Base-by-base conservation (phyloP, 2,329 filamentous ascomycete genomes). In the Exophiala sp. region DNA sequence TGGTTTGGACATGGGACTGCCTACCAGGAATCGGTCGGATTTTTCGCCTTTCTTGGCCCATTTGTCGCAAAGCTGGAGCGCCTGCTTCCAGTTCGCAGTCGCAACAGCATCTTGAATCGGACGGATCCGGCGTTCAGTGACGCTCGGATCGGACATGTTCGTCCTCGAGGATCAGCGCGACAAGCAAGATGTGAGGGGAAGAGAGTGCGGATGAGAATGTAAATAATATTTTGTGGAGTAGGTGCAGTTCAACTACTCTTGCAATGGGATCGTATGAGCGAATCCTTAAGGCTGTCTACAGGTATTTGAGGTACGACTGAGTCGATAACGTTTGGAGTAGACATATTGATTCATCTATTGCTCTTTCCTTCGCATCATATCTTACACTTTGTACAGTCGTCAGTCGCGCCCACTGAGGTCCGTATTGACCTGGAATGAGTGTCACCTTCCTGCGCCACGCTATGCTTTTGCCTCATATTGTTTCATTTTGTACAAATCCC, bases 41-140 rank as follows among this genome's bases (percentile, higher is more conserved):
- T 74, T 68, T 59, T 78, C 74, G 33, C 74, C 74, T 62, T 84
- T 84, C 68, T 83, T 80, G 60, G 77, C 73, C 48, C 76, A 77
- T 59, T 77, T 78, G 54, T 78, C 74, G 48, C 75, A 75, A 16
- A 77, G 64, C 62, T 77, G 74, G 50, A 78, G 59, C 5, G 75
- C 76, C 61, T 77, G 75, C 61, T 78, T 77, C 62, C 75, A 66
- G 58, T 77, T 77, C 54, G 71, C 71, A 40, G 65, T 69, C 54
- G 77, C 71, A 66, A 77, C 71, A 50, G 74, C 74, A 69, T 77
- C 75, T 64, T 76, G 72, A 45, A 78, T 75, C 57, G 75, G 74
- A 55, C 75, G 74, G 59, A 77, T 75, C 55, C 75, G 72, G 14
- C 62, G 57, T 41, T 63, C 62, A 47, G 53, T 61, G 32, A 63